These are phyloP conservation scores for Termitomyces eurrhizus DNA, from an alignment of 768 basidiomycete genomes.

Conservation along the genomic window DNA sequence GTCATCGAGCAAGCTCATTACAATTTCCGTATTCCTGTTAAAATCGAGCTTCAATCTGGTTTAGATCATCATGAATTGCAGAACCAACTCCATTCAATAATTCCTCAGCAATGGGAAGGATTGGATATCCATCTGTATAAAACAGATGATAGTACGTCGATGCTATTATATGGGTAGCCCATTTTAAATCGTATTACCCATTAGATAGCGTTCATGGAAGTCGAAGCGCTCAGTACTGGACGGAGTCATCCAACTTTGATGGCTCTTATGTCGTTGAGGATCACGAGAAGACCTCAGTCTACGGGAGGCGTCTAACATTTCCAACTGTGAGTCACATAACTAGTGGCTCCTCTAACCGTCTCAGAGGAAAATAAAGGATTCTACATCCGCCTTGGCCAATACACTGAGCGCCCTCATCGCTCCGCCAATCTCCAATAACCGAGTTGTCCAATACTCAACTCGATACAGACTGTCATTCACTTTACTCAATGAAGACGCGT, in stretches of 20 bases:
- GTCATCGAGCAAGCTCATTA: slow-evolving; percentile 50
- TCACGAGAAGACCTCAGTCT: slow-evolving; percentile 18
- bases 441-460: slow-evolving; percentile 72
- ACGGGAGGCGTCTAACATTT: slow-evolving; percentile 26
- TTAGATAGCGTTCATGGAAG: not conserved
- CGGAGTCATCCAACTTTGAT: not conserved
- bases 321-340: slow-evolving; percentile 17
- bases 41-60: slow-evolving; percentile 31
- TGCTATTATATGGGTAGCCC: not conserved
- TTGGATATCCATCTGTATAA: slow-evolving; percentile 32
- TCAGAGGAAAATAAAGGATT: not conserved
- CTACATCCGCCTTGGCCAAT: slow-evolving; percentile 24
- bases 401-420: slow-evolving; percentile 33
- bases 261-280: slow-evolving; percentile 21
- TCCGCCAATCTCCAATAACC: slow-evolving; percentile 40
- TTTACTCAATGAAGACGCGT: slow-evolving; percentile 85
- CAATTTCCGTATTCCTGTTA: slow-evolving; percentile 43
- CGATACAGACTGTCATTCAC: slow-evolving; percentile 89
- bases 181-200: not conserved
- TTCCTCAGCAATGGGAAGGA: slow-evolving; percentile 37
- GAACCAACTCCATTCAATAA: slow-evolving; percentile 21
- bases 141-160: slow-evolving; percentile 10
- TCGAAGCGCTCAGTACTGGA: slow-evolving; percentile 2
- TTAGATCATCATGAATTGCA: slow-evolving; percentile 19
- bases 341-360: slow-evolving; percentile 17